These are phyloP conservation scores for Phytophthora sp. DNA, from an alignment of 352 stramenopile species.

Conservation along the genomic window DNA sequence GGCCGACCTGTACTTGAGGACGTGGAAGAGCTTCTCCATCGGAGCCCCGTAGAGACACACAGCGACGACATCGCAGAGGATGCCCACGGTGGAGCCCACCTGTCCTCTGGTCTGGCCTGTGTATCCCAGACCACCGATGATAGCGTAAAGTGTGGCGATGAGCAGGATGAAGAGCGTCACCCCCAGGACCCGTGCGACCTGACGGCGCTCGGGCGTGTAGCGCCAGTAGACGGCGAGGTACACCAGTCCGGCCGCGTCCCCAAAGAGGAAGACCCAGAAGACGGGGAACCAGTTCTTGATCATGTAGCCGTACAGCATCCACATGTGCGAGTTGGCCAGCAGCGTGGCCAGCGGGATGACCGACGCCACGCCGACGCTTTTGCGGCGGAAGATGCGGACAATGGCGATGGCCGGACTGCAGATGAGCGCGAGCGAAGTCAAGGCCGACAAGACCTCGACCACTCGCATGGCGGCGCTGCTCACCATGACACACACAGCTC, in stretches of 20 bases:
- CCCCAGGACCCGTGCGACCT: constrained; percentile 23
- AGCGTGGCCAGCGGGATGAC: constrained; percentile 44
- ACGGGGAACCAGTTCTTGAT: constrained; percentile 47
- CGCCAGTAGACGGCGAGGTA: constrained; percentile 58
- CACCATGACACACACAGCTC: constrained; percentile 1
- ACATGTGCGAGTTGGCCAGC: constrained; percentile 42
- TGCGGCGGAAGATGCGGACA: constrained; percentile 33
- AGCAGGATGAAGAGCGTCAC: constrained; percentile 13
- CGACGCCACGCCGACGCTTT: constrained; percentile 37
- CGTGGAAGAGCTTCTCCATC: constrained; percentile 46
- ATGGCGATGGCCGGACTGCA: constrained; percentile 42
- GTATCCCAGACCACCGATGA: constrained; percentile 27
- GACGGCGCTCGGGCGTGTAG: constrained; percentile 33
- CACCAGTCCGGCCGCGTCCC: constrained; percentile 23
- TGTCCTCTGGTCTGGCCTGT: constrained; percentile 34
- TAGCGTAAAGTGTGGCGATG: constrained; percentile 36
- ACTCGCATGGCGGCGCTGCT: constrained; percentile 15
- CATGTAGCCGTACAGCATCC: constrained; percentile 57
- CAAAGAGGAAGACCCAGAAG: constrained; percentile 40
- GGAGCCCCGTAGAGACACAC: constrained; percentile 42
- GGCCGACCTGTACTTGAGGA: constrained; percentile 44
- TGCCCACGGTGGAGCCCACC: constrained; percentile 30
- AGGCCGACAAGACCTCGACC: constrained; percentile 30
- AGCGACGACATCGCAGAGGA: constrained; percentile 30
- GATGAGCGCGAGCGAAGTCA: constrained; percentile 41